phyloP scores from a whole-genome alignment of 495 filamentous ascomycete genomes.

The Jackrogersella multiformis region DNA sequence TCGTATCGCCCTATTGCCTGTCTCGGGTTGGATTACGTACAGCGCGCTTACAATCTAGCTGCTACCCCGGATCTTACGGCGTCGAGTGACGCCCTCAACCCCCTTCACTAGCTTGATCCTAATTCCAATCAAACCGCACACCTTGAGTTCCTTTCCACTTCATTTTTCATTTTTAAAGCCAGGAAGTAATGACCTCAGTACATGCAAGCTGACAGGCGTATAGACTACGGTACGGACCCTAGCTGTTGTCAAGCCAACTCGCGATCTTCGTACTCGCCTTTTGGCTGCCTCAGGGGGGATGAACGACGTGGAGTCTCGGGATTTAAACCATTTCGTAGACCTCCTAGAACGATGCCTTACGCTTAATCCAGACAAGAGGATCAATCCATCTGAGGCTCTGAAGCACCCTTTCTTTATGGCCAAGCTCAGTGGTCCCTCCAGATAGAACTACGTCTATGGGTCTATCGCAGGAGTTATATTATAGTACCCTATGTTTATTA shows the following conservation, averaged over 20 bases:
- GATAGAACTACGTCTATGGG: slow-evolving; percentile 28
- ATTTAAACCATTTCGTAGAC: slow-evolving; percentile 83
- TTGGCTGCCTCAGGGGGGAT: slow-evolving; percentile 76
- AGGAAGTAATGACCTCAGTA: background rate
- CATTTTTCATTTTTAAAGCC: background rate
- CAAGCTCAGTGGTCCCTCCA: slow-evolving; percentile 33
- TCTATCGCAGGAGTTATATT: background rate
- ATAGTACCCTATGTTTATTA: background rate
- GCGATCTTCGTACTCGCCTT: slow-evolving; percentile 82
- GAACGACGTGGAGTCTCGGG: slow-evolving; percentile 77
- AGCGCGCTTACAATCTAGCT: slow-evolving; percentile 14
- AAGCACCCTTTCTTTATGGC: slow-evolving; percentile 79
- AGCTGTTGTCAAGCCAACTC: slow-evolving; percentile 79
- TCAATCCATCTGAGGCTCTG: slow-evolving; percentile 84
- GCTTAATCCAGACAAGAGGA: slow-evolving; percentile 92
- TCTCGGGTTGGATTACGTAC: slow-evolving; percentile 14
- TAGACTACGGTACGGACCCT: slow-evolving; percentile 74
- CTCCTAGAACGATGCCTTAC: slow-evolving; percentile 86
- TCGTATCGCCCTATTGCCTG: slow-evolving; percentile 19
- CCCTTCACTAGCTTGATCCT: slow-evolving; percentile 14
- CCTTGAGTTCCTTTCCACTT: background rate
- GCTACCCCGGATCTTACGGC: slow-evolving; percentile 28
- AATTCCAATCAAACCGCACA: slow-evolving; percentile 16
- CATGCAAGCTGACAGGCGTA: slow-evolving; percentile 18
- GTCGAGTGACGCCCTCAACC: slow-evolving; percentile 25